Base-by-base conservation (phyloP, 495 filamentous ascomycete genomes). In the Hypoxylon crocopeplum region DNA sequence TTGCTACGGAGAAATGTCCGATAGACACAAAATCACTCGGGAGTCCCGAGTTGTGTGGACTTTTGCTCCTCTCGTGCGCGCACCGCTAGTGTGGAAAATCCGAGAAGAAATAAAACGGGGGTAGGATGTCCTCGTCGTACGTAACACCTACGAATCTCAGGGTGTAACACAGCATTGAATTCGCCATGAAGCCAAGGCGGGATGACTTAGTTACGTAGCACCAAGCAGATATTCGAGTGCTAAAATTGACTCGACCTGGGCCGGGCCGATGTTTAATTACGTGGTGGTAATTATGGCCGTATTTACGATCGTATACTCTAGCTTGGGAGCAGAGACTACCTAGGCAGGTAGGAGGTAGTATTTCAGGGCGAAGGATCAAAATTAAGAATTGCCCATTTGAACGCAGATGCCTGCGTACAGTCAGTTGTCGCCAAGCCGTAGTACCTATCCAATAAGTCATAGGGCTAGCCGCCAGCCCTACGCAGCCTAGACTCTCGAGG, bases 391-490 rank as follows among this genome's bases (percentile, higher is more conserved):
- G n/a, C n/a, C n/a, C n/a, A n/a, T n/a, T n/a, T n/a, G n/a, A n/a
- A n/a, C n/a, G n/a, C n/a, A n/a, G n/a, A n/a, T n/a, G n/a, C n/a
- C n/a, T n/a, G n/a, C n/a, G n/a, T n/a, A n/a, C n/a, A n/a, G n/a
- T n/a, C n/a, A n/a, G n/a, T n/a, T n/a, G n/a, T n/a, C 22, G 46
- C 34, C 15, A 34, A 38, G 59, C 37, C 22, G 25, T 10, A 29
- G 10, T 29, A 10, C 10, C n/a, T n/a, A 32, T 30, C 38, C 13
- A 17, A 38, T 36, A 36, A 13, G 44, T 10, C 39, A 21, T 59
- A 59, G 45, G 59, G 59, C 59, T 63, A 59, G 55, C 39, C 45
- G 49, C 55, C 55, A 64, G 61, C 61, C 61, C 61, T 64, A 64
- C 36, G 50, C 45, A 59, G 50, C 50, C 49, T 24, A 59, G 46